phyloP scores from a whole-genome alignment of 73 alveolate species.

The Paramecium pentaurelia region DNA sequence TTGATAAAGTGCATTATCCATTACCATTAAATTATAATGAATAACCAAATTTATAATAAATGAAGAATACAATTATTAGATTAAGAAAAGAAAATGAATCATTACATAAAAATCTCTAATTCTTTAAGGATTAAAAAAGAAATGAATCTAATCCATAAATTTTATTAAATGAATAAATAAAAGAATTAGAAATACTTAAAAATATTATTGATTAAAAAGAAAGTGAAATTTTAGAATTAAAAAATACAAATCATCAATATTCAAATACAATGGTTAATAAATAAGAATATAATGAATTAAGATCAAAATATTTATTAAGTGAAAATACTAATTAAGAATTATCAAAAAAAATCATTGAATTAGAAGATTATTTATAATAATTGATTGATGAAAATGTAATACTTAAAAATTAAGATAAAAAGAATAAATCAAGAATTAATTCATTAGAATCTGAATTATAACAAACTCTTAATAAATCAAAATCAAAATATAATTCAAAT shows the following conservation, averaged over 20 bases:
- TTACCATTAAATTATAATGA: slow-evolving; percentile 66
- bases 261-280: neutral
- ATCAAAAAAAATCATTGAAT: neutral
- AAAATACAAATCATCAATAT: neutral
- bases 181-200: neutral
- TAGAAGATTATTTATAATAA: neutral
- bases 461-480: neutral
- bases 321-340: neutral
- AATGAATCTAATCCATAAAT: neutral
- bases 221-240: neutral
- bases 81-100: slow-evolving; percentile 63
- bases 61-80: slow-evolving; percentile 65
- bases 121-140: neutral
- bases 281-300: neutral
- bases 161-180: neutral
- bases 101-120: neutral
- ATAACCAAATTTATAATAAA: slow-evolving; percentile 65
- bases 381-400: neutral
- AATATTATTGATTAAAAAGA: neutral
- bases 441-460: slow-evolving; percentile 20
- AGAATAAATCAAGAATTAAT: neutral
- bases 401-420: neutral
- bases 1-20: slow-evolving; percentile 80
- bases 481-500: neutral
- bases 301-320: neutral